A percentile compares a stretch with the other conserved stretches of the same genome.
Evolutionary conservation across 345 rosid genomes (phyloP).

Genomic region (Eucalyptus globulus): DNA sequence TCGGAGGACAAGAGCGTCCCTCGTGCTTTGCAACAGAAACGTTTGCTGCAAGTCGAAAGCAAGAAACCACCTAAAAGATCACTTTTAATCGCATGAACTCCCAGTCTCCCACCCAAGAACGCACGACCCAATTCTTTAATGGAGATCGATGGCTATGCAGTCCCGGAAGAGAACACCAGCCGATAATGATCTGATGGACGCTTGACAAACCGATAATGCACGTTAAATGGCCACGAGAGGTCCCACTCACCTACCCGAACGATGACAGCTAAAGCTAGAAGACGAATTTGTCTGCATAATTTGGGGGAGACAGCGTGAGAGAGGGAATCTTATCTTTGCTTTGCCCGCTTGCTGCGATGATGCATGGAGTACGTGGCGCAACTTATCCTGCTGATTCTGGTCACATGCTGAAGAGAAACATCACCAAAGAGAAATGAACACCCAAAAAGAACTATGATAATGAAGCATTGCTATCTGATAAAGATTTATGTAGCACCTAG

Average conservation of each 20-base stretch:
- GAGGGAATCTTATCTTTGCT: background rate
- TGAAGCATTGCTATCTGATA: background rate
- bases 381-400: background rate
- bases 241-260: background rate
- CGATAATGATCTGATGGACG: background rate
- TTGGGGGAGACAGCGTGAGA: background rate
- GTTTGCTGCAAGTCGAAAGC: background rate
- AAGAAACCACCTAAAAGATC: background rate
- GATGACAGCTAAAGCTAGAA: background rate
- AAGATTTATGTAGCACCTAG: background rate
- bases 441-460: background rate
- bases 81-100: background rate
- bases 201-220: background rate
- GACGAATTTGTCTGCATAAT: background rate
- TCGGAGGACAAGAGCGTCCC: background rate
- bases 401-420: background rate
- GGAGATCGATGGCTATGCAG: background rate
- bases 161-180: background rate
- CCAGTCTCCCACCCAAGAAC: background rate
- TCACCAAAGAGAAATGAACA: background rate
- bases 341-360: background rate
- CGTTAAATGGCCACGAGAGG: background rate
- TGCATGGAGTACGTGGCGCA: background rate
- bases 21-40: background rate
- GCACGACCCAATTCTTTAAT: background rate